Conservation (phyloP, 1,284 basidiomycete genomes). For the Rhodotorula sp. region DNA sequence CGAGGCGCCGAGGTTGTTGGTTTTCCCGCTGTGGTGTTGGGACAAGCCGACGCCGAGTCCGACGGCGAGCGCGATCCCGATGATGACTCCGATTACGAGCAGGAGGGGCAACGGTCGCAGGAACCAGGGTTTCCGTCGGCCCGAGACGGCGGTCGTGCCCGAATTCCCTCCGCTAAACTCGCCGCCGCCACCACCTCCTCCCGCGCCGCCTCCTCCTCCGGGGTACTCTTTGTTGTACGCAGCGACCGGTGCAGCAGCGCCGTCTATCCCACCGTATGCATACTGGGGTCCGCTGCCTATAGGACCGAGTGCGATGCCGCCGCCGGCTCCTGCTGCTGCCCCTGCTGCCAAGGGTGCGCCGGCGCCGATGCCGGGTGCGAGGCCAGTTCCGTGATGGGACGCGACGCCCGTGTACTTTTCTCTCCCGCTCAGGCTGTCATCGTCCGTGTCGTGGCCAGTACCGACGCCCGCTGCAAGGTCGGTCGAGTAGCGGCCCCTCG, state of each 20-base stretch:
- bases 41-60: constrained; percentile 37
- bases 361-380: background rate
- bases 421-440: constrained; percentile 3
- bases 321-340: constrained; percentile 2
- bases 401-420: constrained; percentile 12
- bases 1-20: background rate
- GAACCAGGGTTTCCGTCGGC: constrained; percentile 27
- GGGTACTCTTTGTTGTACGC: constrained; percentile 4
- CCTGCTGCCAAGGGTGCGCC: background rate
- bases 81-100: constrained; percentile 22
- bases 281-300: background rate
- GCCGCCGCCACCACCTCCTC: constrained; percentile 2
- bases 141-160: constrained; percentile 23
- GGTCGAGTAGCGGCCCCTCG: constrained; percentile 22
- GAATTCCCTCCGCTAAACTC: constrained; percentile 5
- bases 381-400: background rate
- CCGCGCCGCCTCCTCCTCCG: background rate
- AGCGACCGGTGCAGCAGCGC: background rate
- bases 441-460: constrained; percentile 1
- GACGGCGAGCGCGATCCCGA: constrained; percentile 36
- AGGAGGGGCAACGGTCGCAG: constrained; percentile 27
- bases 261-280: background rate
- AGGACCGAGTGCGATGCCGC: background rate
- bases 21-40: background rate
- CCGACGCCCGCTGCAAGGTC: background rate